Base-by-base conservation (phyloP, 2,329 filamentous ascomycete species). In the Microcyclospora pomicola region DNA sequence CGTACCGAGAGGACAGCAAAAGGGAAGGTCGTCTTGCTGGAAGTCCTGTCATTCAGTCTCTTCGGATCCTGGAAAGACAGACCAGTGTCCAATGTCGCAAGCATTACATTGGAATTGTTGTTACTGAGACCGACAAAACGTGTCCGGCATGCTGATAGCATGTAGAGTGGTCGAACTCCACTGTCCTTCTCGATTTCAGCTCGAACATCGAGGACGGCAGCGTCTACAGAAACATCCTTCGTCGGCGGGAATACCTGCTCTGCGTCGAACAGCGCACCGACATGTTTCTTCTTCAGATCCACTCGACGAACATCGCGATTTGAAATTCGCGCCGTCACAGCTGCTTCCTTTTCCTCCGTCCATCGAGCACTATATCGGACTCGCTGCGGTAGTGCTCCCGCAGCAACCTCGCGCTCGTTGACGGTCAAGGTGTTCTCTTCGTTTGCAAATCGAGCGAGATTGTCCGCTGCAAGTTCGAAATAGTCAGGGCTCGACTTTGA, bases 1-100 rank as follows among this genome's bases (percentile, higher is more conserved):
- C 69, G 62, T 24, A 73, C 56, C 33, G 67, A 61, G 1, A 73
- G 55, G 12, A 73, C 59, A 19, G 67, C 67, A 49, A 71, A 65
- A 5, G 69, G 69, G 44, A 73, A 73, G 5, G 47, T 15, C 6
- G 44, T 33, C 15, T 50, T 48, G 31, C 31, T 36, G 5, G n/a
- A 16, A 27, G 13, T 35, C 37, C 14, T 39, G 27, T 6, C 30
- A 31, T 31, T 55, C 28, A 24, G 53, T 46, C 6, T 50, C 19
- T 24, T 24, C 5, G 19, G 19, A 7, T 24, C 19, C 46, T 34
- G 60, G 60, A 49, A 69, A 63, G 14, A 49, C 55, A 72, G 59
- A 15, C 63, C 54, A 19, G 57, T 62, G 42, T 73, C 70, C 28
- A 73, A 52, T 3, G 60, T 63, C 3, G 65, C 68, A 58, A 70